Conservation (phyloP, 1,284 basidiomycete species). For the Sporisorium reilianum region DNA sequence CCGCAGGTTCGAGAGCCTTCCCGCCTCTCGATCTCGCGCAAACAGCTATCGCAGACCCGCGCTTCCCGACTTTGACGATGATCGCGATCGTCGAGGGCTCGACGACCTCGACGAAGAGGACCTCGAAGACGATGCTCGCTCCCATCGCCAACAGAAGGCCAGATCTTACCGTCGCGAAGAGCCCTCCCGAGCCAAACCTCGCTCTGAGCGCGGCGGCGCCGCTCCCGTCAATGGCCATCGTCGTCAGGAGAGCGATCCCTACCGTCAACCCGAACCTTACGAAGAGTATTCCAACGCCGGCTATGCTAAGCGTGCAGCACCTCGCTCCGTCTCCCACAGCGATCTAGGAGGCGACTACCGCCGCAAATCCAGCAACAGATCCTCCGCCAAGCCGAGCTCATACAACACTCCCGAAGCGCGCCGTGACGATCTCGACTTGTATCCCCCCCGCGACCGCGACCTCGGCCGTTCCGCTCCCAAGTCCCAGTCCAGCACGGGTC, state of each 20-base stretch:
- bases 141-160: constrained; percentile 17
- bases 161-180: constrained; percentile 13
- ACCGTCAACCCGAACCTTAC: constrained; percentile 34
- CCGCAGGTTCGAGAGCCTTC: constrained; percentile 28
- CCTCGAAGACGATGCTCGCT: constrained; percentile 14
- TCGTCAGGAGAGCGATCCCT: constrained; percentile 37
- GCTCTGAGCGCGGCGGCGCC: constrained; percentile 22
- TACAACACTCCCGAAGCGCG: constrained; percentile 35
- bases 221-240: constrained; percentile 14
- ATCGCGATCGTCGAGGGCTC: constrained; percentile 21
- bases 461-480: constrained; percentile 14
- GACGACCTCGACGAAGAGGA: constrained; percentile 36
- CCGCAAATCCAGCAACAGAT: constrained; percentile 7
- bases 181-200: not conserved
- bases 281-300: constrained; percentile 39
- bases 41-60: constrained; percentile 27
- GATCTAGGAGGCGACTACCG: constrained; percentile 19
- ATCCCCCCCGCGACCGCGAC: constrained; percentile 1
- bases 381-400: constrained; percentile 21
- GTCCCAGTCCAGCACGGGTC: constrained; percentile 7
- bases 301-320: constrained; percentile 14
- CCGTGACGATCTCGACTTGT: constrained; percentile 21
- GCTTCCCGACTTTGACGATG: constrained; percentile 25
- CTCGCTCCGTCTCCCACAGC: constrained; percentile 22
- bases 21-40: constrained; percentile 18